These are phyloP conservation scores for Dryas octopetala DNA, from an alignment of 306 rosid species.

Conservation along the genomic window DNA sequence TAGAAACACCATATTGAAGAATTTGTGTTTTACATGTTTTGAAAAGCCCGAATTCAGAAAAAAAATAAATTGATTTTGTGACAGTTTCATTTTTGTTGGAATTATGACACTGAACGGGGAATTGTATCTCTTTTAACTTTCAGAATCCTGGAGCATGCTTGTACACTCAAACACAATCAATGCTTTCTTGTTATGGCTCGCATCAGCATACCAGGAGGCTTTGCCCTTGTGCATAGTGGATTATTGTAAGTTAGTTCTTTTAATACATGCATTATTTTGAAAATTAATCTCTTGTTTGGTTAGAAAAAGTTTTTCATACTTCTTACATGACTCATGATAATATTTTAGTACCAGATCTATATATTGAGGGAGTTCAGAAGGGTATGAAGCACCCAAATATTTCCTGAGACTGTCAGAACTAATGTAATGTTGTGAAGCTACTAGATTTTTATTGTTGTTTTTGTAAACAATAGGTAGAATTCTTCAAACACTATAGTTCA, in stretches of 20 bases:
- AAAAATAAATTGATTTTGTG: neutral
- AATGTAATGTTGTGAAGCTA: neutral
- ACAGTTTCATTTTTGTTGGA: neutral
- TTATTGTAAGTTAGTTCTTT: constrained; percentile 40
- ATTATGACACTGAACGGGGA: constrained; percentile 11
- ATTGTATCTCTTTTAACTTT: constrained; percentile 14
- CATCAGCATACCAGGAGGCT: constrained; percentile 80
- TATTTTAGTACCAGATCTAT: neutral
- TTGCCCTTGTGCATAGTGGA: constrained; percentile 86
- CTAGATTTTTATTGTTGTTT: neutral
- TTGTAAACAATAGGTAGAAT: neutral
- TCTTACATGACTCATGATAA: neutral
- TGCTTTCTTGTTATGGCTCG: constrained; percentile 87
- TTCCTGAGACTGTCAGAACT: neutral
- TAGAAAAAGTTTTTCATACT: neutral
- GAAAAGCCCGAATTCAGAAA: neutral
- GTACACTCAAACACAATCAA: constrained; percentile 52
- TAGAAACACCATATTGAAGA: neutral
- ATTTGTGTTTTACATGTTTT: neutral
- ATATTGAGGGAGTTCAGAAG: neutral
- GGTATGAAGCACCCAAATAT: neutral
- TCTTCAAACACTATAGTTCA: neutral
- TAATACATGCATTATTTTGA: constrained; percentile 3
- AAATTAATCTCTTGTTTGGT: too few species aligned
- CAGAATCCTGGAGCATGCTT: constrained; percentile 96